Conservation (phyloP, 768 basidiomycete genomes). For the Melanogaster broomeanus region DNA sequence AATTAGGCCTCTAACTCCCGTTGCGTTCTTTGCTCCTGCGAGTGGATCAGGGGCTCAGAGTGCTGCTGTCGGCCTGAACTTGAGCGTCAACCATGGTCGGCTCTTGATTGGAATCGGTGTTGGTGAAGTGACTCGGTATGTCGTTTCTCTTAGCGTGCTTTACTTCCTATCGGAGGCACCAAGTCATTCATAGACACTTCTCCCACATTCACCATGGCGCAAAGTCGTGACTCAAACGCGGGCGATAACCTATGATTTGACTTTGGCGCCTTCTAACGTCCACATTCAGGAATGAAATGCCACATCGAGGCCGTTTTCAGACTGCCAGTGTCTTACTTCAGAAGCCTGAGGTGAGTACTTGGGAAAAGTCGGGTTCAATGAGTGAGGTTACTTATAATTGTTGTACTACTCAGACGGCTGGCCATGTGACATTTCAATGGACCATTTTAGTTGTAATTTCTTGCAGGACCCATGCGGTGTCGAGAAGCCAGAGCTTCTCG, state of each 20-base stretch:
- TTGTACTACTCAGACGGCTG: too few species aligned
- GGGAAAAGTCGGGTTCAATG: too few species aligned
- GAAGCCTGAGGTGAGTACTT: too few species aligned
- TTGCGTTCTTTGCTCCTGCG: constrained; percentile 42
- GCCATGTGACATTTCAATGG: too few species aligned
- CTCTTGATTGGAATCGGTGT: constrained; percentile 38
- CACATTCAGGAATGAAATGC: too few species aligned
- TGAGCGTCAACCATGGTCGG: constrained; percentile 8
- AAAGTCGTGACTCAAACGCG: background rate
- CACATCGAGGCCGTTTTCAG: too few species aligned
- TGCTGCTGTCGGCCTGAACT: background rate
- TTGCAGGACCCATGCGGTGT: too few species aligned
- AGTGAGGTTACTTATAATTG: too few species aligned
- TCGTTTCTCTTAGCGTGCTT: background rate
- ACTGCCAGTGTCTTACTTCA: too few species aligned
- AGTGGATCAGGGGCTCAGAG: constrained; percentile 27
- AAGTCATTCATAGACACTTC: constrained; percentile 63
- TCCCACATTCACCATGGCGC: constrained; percentile 55
- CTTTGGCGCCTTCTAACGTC: background rate
- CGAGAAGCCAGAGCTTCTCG: too few species aligned
- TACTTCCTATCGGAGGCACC: constrained; percentile 59
- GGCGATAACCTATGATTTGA: background rate
- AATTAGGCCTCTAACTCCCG: constrained; percentile 45
- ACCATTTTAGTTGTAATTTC: too few species aligned
- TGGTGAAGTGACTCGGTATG: constrained; percentile 74